phyloP scores from a whole-genome alignment of 257 asterid species.

The Orobanche coerulescens region DNA sequence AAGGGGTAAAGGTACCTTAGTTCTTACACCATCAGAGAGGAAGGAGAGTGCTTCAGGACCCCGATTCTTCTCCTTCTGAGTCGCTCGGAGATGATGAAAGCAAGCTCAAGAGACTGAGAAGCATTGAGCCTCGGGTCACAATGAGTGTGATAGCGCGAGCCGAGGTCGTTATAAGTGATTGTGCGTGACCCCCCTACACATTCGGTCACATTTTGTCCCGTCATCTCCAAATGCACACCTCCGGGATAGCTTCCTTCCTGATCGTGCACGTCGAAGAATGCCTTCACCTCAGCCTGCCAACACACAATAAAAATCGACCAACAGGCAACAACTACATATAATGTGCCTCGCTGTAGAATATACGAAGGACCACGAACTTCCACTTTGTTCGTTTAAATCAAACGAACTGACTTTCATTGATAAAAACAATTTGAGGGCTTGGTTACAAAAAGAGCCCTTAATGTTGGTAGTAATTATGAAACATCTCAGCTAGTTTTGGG shows the following conservation, averaged over 20 bases:
- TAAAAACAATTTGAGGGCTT: no score
- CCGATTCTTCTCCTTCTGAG: slow-evolving; percentile 50
- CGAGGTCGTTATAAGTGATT: slow-evolving; percentile 48
- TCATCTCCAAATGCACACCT: slow-evolving; percentile 68
- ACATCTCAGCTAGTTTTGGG: no score
- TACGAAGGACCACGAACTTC: no score
- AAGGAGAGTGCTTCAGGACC: slow-evolving; percentile 16
- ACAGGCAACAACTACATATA: no score
- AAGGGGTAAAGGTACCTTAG: no score
- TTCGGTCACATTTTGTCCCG: slow-evolving; percentile 65
- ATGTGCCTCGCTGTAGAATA: no score
- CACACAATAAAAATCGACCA: neutral
- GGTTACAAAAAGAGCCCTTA: no score
- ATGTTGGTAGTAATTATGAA: no score
- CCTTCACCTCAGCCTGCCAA: slow-evolving; percentile 47
- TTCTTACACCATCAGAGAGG: neutral
- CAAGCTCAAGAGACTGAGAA: slow-evolving; percentile 60
- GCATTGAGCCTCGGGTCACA: slow-evolving; percentile 66
- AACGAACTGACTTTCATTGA: no score
- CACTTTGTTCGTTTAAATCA: no score
- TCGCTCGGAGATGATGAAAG: slow-evolving; percentile 50
- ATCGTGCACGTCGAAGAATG: slow-evolving; percentile 65
- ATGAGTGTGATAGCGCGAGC: slow-evolving; percentile 62
- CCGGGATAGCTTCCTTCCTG: slow-evolving; percentile 72
- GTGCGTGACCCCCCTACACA: slow-evolving; percentile 63